Evolutionary conservation across 345 rosid species (phyloP).

Genomic region (Arabis alpina): DNA sequence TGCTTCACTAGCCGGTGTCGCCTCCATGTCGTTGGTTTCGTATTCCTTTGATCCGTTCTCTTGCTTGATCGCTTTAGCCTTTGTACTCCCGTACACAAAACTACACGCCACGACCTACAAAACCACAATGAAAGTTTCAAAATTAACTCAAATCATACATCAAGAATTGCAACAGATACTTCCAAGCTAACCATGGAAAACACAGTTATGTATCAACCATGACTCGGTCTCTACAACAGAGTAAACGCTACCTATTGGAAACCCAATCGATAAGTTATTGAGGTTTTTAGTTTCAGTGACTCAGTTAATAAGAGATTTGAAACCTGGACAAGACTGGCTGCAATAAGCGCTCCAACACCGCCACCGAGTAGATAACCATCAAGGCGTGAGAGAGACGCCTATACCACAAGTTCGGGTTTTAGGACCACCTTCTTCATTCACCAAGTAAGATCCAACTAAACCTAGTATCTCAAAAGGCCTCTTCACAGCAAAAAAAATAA

Average conservation of each 20-base stretch:
- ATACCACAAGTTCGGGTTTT: slow-evolving; percentile 74
- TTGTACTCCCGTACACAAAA: slow-evolving; percentile 69
- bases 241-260: too few species aligned
- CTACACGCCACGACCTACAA: slow-evolving; percentile 86
- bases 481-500: slow-evolving; percentile 45
- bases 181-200: background rate
- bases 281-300: too few species aligned
- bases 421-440: slow-evolving; percentile 82
- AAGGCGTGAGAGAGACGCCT: slow-evolving; percentile 79
- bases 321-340: slow-evolving; percentile 84
- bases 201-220: background rate
- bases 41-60: slow-evolving; percentile 34
- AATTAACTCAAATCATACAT: background rate
- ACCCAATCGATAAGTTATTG: too few species aligned
- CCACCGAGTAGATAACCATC: slow-evolving; percentile 90
- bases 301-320: slow-evolving; percentile 5
- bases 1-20: slow-evolving; percentile 44
- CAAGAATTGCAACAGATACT: slow-evolving; percentile 1
- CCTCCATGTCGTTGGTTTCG: slow-evolving; percentile 33
- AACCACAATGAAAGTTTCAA: slow-evolving; percentile 3
- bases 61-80: slow-evolving; percentile 40
- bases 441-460: slow-evolving; percentile 85
- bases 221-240: too few species aligned
- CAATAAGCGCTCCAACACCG: slow-evolving; percentile 66
- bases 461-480: slow-evolving; percentile 81